Base-by-base conservation (phyloP, 106 monocot species). In the Allium fistulosum region DNA sequence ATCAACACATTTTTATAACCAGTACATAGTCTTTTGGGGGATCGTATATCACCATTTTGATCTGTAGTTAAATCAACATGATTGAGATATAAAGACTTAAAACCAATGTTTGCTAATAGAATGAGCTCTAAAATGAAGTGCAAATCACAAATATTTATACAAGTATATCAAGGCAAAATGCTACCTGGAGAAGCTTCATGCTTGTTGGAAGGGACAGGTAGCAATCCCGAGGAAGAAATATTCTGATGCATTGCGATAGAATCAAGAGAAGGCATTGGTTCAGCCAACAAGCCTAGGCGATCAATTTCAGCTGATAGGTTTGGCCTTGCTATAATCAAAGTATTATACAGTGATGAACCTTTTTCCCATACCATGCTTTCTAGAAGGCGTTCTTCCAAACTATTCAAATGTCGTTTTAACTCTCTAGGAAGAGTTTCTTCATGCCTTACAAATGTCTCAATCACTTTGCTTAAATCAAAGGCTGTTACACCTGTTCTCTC, bases 381-480 rank as follows among this genome's bases (percentile, higher is more conserved):
- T 48, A 99, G 69, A 27, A 99, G 83, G 17, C 84, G 77, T 68
- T 99, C 97, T 83, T 99, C 97, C 47, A 99, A 52, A 51, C 84
- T 81, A 89, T 99, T 99, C 58, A 99, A 66, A 72, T 99, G 97
- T 16, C 97, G 80, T 67, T 90, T 99, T 62, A 99, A 69, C 77
- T 99, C 97, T 79, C 97, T 84, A n/a, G 97, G 97, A 65, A 99
- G 92, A 53, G 89, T 87, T 71, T 92, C 97, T 59, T 99, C 97
- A 78, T 93, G 86, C 69, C 92, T 89, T 17, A 99, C 84, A 78
- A 99, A 92, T 63, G 72, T 84, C 70, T 99, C 97, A 65, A 99
- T 99, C 10, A 99, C 87, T 69, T 90, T 99, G 76, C 87, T 90
- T 81, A 99, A 76, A 80, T 99, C 97, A 87, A 99, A 99, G 48